Evolutionary conservation across 148 eudicot species (phyloP).

Genomic region (Diospyros lotus): DNA sequence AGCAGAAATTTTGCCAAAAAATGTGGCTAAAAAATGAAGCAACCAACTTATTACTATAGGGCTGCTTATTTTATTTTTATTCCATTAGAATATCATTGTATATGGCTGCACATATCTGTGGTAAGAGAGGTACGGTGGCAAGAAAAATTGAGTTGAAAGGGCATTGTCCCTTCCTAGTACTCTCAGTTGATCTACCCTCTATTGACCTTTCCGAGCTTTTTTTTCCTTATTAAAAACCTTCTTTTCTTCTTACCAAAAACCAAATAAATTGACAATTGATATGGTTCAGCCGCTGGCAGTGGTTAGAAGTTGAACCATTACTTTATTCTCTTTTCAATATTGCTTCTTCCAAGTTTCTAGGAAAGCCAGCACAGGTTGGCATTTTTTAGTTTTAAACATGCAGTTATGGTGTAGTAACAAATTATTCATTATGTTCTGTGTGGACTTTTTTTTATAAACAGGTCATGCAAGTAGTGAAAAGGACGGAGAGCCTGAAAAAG

Average conservation of each 20-base stretch:
- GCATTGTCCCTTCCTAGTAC: too few relatives aligned
- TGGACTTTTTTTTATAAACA: slow-evolving; percentile 22
- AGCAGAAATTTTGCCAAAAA: neutral
- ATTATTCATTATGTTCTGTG: slow-evolving; percentile 4
- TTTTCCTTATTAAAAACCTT: too few relatives aligned
- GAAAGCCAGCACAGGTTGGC: neutral
- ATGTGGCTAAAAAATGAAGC: neutral
- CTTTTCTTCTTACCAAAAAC: too few relatives aligned
- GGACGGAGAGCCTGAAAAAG: slow-evolving; percentile 63
- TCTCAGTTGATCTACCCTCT: too few relatives aligned
- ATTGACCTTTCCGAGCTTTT: too few relatives aligned
- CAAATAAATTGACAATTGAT: too few relatives aligned
- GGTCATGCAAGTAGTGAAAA: slow-evolving; percentile 75
- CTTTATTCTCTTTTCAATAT: neutral
- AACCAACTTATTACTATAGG: neutral
- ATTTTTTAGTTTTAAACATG: neutral
- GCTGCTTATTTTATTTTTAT: too few relatives aligned
- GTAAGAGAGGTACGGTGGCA: too few relatives aligned
- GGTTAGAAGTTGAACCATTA: neutral
- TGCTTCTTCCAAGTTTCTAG: neutral
- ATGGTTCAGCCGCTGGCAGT: neutral
- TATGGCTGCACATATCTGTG: too few relatives aligned
- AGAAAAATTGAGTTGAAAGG: too few relatives aligned
- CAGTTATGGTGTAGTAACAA: slow-evolving; percentile 5
- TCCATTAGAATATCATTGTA: too few relatives aligned